Percentiles rank a stretch among this genome's conserved stretches.
These are phyloP conservation scores for Mimosa pudica DNA, from an alignment of 306 rosid species.

Conservation along the genomic window DNA sequence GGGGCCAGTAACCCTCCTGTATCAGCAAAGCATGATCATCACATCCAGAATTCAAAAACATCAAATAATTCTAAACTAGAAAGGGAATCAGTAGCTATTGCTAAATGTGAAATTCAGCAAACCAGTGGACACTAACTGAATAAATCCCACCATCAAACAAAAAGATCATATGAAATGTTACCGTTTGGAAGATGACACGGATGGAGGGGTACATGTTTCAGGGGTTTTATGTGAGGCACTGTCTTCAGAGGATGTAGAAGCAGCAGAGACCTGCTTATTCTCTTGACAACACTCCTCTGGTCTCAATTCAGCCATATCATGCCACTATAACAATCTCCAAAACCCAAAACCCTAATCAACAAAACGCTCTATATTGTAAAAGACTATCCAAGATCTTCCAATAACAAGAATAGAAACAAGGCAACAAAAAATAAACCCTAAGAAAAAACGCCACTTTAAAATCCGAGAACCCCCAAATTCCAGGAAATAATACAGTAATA, in stretches of 20 bases:
- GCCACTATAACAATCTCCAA: conserved; percentile 59
- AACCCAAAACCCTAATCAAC: conserved; percentile 54
- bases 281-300: conserved; percentile 83
- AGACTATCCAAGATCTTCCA: conserved; percentile 29
- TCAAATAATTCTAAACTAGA: neutral
- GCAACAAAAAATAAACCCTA: conserved; percentile 29
- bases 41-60: conserved; percentile 15
- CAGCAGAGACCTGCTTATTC: conserved; percentile 86
- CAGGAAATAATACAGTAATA: conserved; percentile 34
- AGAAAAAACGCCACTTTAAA: conserved; percentile 32
- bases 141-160: neutral
- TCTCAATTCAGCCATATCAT: conserved; percentile 65
- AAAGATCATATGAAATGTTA: conserved; percentile 29
- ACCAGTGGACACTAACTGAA: neutral
- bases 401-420: conserved; percentile 22
- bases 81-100: conserved; percentile 10
- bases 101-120: conserved; percentile 27
- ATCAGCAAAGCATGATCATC: conserved; percentile 24
- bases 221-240: conserved; percentile 63
- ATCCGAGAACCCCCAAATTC: conserved; percentile 38
- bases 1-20: conserved; percentile 93
- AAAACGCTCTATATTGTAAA: conserved; percentile 25
- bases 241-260: conserved; percentile 76
- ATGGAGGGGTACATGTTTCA: conserved; percentile 54
- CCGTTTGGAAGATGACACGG: conserved; percentile 74